Conservation (phyloP, 2,329 filamentous ascomycete genomes). For the Aureobasidium sp. region DNA sequence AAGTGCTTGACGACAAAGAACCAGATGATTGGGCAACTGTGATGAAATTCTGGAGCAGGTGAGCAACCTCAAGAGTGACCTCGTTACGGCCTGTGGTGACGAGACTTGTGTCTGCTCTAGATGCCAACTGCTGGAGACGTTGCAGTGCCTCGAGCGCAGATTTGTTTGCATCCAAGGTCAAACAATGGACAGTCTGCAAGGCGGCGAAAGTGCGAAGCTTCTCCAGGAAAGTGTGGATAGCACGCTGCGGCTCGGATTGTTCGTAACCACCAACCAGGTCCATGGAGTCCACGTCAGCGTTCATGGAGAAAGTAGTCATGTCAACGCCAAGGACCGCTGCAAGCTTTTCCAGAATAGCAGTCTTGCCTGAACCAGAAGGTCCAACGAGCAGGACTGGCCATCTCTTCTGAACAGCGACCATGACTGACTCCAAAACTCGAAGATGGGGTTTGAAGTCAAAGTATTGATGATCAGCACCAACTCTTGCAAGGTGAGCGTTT, state of each 20-base stretch:
- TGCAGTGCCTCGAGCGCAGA: background rate
- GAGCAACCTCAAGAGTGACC: slow-evolving; percentile 1
- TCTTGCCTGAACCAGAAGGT: slow-evolving; percentile 79
- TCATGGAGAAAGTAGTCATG: slow-evolving; percentile 78
- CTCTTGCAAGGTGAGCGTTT: slow-evolving; percentile 28
- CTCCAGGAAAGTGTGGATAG: slow-evolving; percentile 53
- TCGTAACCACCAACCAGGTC: slow-evolving; percentile 96
- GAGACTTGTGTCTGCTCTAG: slow-evolving; percentile 1
- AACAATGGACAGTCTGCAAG: background rate
- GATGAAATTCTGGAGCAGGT: slow-evolving; percentile 10
- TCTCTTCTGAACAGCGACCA: slow-evolving; percentile 77
- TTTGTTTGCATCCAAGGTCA: background rate
- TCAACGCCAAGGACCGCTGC: slow-evolving; percentile 70
- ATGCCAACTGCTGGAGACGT: background rate
- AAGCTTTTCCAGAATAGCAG: slow-evolving; percentile 66
- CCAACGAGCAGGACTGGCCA: slow-evolving; percentile 88
- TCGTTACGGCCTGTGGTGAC: background rate
- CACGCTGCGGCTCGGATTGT: slow-evolving; percentile 74
- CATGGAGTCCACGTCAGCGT: slow-evolving; percentile 93
- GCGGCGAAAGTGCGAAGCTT: slow-evolving; percentile 30
- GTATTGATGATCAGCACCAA: background rate
- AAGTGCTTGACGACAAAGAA: background rate
- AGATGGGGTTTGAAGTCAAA: slow-evolving; percentile 41
- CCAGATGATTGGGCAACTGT: background rate
- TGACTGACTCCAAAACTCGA: slow-evolving; percentile 70